These are phyloP conservation scores for Candida ficus DNA, from an alignment of 805 yeast species.

Conservation along the genomic window DNA sequence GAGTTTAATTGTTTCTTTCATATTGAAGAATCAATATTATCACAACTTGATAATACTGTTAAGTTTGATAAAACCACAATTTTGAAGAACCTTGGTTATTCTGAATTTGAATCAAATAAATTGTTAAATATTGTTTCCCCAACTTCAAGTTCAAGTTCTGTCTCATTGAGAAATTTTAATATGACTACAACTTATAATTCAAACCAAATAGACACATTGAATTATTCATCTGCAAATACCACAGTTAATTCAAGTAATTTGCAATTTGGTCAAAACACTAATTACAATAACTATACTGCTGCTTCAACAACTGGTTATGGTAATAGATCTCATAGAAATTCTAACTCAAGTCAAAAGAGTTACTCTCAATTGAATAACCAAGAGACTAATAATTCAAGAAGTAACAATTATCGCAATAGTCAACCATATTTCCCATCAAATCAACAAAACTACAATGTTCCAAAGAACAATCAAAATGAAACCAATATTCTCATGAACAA, in stretches of 20 bases:
- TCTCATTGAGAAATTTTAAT: slow-evolving; percentile 28
- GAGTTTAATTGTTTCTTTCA: slow-evolving; percentile 8
- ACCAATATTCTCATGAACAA: neutral
- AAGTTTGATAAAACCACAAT: slow-evolving; percentile 5
- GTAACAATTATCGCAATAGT: neutral
- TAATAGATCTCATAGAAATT: no score
- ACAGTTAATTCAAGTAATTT: neutral
- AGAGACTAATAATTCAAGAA: neutral
- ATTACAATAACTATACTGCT: neutral
- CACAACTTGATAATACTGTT: neutral
- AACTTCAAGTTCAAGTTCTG: slow-evolving; percentile 4
- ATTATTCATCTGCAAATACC: slow-evolving; percentile 1
- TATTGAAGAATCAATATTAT: neutral
- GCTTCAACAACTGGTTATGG: neutral
- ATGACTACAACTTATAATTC: neutral
- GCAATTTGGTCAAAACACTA: neutral
- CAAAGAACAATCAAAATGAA: neutral
- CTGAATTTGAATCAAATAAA: slow-evolving; percentile 1
- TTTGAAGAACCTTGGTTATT: slow-evolving; percentile 7
- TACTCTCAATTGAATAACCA: no score
- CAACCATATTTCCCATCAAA: neutral
- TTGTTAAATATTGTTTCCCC: slow-evolving; percentile 9
- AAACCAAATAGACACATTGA: neutral
- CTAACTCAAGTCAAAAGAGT: no score
- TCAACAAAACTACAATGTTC: neutral